phyloP scores from a whole-genome alignment of 2,329 filamentous ascomycete genomes.

The Hypoxylon sp. region DNA sequence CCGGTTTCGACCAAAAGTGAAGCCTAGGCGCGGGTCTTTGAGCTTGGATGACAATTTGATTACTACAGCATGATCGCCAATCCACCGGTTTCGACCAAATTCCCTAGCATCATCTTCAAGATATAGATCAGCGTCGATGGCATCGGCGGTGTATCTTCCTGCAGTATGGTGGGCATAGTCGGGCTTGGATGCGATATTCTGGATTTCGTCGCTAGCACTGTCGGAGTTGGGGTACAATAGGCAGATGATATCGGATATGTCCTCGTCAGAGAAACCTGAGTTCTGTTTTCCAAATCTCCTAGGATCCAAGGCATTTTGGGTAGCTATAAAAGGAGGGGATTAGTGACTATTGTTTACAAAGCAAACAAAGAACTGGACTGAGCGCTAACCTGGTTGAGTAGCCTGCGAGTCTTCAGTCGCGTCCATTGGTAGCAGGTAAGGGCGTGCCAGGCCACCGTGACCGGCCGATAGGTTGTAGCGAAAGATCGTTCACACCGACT shows the following conservation, averaged over 20 bases:
- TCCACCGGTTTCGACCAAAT: conserved; percentile 67
- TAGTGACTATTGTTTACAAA: conserved; percentile 21
- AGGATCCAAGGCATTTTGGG: conserved; percentile 85
- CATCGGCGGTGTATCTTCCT: conserved; percentile 64
- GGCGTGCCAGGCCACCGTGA: conserved; percentile 30
- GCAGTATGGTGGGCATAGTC: conserved; percentile 66
- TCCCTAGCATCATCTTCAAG: conserved; percentile 65
- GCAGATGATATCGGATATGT: conserved; percentile 90
- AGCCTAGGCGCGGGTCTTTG: conserved; percentile 79
- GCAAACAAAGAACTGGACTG: background rate
- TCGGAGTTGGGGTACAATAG: conserved; percentile 85
- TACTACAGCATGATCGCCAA: conserved; percentile 78
- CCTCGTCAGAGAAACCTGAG: conserved; percentile 85
- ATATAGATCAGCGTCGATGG: conserved; percentile 66
- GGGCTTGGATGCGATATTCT: conserved; percentile 59
- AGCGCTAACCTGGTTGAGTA: conserved; percentile 53
- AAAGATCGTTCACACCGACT: conserved; percentile 44
- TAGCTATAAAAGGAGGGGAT: conserved; percentile 64
- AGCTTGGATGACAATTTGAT: conserved; percentile 82
- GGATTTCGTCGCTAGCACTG: conserved; percentile 79
- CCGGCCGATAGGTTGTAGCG: conserved; percentile 22
- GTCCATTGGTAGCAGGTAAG: conserved; percentile 50
- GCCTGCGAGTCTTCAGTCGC: conserved; percentile 51
- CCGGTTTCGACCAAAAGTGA: conserved; percentile 86
- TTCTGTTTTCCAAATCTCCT: conserved; percentile 83